Conservation (phyloP, 345 rosid species). For the Hibiscus tridactylites region DNA sequence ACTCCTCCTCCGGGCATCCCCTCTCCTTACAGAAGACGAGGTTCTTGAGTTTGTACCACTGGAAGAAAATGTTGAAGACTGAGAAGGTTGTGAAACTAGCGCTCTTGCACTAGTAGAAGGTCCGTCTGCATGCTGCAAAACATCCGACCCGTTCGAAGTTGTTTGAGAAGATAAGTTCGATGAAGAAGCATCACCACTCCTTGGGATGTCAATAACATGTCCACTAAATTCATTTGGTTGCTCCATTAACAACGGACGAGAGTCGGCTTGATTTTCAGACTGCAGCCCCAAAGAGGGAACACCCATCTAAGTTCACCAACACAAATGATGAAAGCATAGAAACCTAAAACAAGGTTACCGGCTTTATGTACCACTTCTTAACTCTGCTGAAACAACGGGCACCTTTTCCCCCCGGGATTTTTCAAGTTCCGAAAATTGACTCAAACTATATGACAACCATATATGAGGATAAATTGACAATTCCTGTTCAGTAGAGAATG, state of each 20-base stretch:
- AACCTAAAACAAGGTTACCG: constrained; percentile 10
- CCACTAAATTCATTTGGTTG: constrained; percentile 36
- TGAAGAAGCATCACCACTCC: constrained; percentile 35
- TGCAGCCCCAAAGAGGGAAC: constrained; percentile 50
- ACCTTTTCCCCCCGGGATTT: not conserved
- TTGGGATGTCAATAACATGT: constrained; percentile 59
- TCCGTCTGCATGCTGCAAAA: constrained; percentile 45
- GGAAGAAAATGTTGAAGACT: constrained; percentile 36
- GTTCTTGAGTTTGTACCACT: constrained; percentile 48
- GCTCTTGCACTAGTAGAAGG: constrained; percentile 30
- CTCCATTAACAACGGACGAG: constrained; percentile 69
- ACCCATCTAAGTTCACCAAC: constrained; percentile 65
- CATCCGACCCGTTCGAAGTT: constrained; percentile 43
- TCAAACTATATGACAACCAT: constrained; percentile 14
- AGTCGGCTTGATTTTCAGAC: constrained; percentile 31
- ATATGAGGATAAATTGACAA: constrained; percentile 10
- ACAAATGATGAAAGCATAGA: constrained; percentile 39
- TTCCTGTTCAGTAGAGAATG: constrained; percentile 15
- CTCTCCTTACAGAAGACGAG: constrained; percentile 44
- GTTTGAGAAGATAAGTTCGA: constrained; percentile 41
- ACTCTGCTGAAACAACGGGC: not conserved
- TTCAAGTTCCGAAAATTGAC: not conserved
- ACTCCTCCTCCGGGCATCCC: constrained; percentile 60
- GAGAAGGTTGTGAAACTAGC: constrained; percentile 22
- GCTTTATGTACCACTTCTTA: constrained; percentile 4